Evolutionary conservation across 495 filamentous ascomycete species (phyloP), one percentile per base, ranked within the genome.

Genomic region (Penicillium riverlandense): DNA sequence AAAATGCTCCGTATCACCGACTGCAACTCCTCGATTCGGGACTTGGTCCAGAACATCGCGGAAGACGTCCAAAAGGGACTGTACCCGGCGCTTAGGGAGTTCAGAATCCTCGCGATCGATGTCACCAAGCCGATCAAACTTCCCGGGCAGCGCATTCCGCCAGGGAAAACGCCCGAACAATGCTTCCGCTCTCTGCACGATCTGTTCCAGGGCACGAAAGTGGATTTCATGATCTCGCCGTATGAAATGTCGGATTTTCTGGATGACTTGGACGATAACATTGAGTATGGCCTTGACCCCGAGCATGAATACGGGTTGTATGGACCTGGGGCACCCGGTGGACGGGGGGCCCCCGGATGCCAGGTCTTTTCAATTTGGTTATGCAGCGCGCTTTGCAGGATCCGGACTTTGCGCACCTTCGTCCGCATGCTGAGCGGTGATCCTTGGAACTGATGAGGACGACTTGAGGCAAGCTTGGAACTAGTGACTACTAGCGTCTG

Each of bases 1-100:
- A 11, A 51, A 32, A 35, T 1, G 0, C 50, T 63, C 1, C 5
- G 36, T 5, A 50, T 63, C 27, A 38, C 46, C 22, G 53, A 63
- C 43, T 59, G 57, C 49, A 59, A 53, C 36, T 45, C 47, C 10
- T 57, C 60, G 8, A 43, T 59, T 29, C 33, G 40, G 1, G 41
- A 57, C 3, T 38, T 57, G 39, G 37, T 43, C 6, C 37, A 50
- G 29, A 40, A 54, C 11, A 46, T 63, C 38, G 60, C 55, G 6
- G 43, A 38, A n/a, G 58, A 57, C 15, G 40, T 28, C 16, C 46
- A 48, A 37, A 47, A 50, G 11, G 55, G 53, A 0, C 35, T 41
- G 4, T 57, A 57, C 14, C 60, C 55, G 8, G 35, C 44, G 1
- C 36, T 63, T 6, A 39, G 9, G 7, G 16, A 43, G 1, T 39